A percentile compares a stretch with the other conserved stretches of the same genome.
phyloP scores from a whole-genome alignment of 345 rosid species.

The Cardamine chenopodiifolia region DNA sequence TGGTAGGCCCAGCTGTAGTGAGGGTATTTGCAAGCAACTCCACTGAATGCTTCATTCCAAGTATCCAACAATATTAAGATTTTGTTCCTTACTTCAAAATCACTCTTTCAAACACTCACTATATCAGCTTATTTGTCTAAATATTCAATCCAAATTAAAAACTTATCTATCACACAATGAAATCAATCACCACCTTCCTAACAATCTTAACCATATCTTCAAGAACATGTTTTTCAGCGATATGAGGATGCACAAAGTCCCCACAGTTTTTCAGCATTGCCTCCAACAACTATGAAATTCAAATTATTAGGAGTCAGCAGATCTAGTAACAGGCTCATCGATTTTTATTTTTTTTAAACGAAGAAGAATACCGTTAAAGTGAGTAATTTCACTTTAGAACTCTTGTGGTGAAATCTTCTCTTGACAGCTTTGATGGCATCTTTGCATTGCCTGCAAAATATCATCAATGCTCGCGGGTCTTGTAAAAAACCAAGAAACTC shows the following conservation, averaged over 20 bases:
- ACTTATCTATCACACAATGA: neutral
- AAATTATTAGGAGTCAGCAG: neutral
- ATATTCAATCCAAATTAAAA: neutral
- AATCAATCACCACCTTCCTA: conserved; percentile 65
- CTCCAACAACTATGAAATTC: conserved; percentile 70
- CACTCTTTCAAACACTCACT: conserved; percentile 50
- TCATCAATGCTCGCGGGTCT: neutral
- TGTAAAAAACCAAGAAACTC: neutral
- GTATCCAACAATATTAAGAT: conserved; percentile 78
- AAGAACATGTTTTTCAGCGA: conserved; percentile 75
- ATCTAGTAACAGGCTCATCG: neutral
- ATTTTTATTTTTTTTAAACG: neutral
- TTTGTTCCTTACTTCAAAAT: conserved; percentile 78
- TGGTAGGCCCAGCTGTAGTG: conserved; percentile 89
- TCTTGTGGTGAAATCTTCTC: conserved; percentile 86
- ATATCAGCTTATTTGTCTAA: neutral
- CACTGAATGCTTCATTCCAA: conserved; percentile 97
- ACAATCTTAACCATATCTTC: conserved; percentile 89
- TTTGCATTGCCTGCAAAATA: conserved; percentile 70
- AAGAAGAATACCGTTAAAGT: conserved; percentile 72
- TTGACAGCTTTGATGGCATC: conserved; percentile 90
- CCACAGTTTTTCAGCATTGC: conserved; percentile 97
- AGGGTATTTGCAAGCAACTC: conserved; percentile 68
- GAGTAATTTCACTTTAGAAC: conserved; percentile 75
- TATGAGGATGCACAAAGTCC: conserved; percentile 75